phyloP scores from a whole-genome alignment of 257 asterid genomes.

The Prunella vulgaris region DNA sequence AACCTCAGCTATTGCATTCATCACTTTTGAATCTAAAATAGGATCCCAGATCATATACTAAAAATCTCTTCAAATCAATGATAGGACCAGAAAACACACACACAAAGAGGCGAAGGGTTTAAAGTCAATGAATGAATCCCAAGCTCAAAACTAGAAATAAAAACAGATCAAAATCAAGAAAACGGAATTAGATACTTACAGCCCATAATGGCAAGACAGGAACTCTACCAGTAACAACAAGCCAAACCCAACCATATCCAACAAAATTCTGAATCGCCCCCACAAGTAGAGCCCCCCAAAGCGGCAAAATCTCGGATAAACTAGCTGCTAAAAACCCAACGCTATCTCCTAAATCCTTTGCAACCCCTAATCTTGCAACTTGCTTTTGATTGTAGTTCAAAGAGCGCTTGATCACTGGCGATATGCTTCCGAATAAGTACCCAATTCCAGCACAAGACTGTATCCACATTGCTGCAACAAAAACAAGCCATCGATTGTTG shows the following conservation, averaged over 20 bases:
- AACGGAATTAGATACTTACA: conserved; percentile 38
- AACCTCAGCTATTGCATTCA: no score
- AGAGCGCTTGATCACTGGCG: conserved; percentile 67
- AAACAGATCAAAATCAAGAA: background rate
- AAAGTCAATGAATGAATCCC: conserved; percentile 7
- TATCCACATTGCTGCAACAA: conserved; percentile 95
- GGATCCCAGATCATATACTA: background rate
- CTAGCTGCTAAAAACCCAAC: conserved; percentile 72
- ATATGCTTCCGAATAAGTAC: conserved; percentile 75
- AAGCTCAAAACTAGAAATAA: background rate
- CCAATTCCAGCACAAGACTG: conserved; percentile 91
- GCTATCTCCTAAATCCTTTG: conserved; percentile 84
- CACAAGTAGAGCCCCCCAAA: conserved; percentile 63
- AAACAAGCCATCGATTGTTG: conserved; percentile 79
- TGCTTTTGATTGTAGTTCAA: conserved; percentile 76
- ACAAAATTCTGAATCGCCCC: conserved; percentile 78
- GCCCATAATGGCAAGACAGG: conserved; percentile 81
- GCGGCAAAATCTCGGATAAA: conserved; percentile 63
- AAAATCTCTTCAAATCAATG: conserved; percentile 1
- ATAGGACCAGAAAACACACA: background rate
- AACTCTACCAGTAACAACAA: conserved; percentile 45
- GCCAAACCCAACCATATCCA: conserved; percentile 88
- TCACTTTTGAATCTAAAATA: no score
- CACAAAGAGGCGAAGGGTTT: no score
- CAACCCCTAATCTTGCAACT: conserved; percentile 77